phyloP scores from a whole-genome alignment of 2,329 filamentous ascomycete genomes.

The Colletotrichum horii region DNA sequence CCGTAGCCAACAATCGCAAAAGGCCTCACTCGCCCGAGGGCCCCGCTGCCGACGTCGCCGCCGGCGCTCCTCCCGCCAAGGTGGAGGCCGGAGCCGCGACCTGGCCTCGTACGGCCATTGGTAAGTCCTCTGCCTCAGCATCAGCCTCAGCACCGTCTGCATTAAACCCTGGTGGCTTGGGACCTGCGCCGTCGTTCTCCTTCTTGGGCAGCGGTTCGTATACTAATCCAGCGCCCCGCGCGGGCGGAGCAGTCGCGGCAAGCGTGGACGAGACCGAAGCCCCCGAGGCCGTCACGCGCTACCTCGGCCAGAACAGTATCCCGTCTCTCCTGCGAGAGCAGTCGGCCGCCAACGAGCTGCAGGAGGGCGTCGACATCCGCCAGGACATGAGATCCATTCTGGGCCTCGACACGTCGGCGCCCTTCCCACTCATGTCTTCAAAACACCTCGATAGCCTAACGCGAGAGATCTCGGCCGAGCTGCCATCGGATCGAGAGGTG shows the following conservation, averaged over 20 bases:
- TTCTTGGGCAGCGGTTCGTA: constrained; percentile 8
- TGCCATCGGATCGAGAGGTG: constrained; percentile 69
- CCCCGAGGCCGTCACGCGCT: constrained; percentile 57
- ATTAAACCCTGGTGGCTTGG: background rate
- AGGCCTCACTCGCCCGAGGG: constrained; percentile 49
- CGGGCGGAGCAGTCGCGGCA: constrained; percentile 34
- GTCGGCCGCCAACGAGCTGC: constrained; percentile 56
- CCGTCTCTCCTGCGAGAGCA: constrained; percentile 69
- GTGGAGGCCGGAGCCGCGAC: constrained; percentile 43
- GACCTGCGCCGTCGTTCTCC: constrained; percentile 1
- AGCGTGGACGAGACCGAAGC: constrained; percentile 58
- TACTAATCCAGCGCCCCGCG: constrained; percentile 10
- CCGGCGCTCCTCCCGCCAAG: constrained; percentile 24
- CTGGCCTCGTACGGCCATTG: constrained; percentile 46
- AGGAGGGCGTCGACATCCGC: constrained; percentile 61
- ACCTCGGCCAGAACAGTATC: constrained; percentile 72
- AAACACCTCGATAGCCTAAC: constrained; percentile 65
- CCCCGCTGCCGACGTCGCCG: constrained; percentile 38
- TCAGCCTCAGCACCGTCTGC: background rate
- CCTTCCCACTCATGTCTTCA: constrained; percentile 71
- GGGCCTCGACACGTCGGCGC: constrained; percentile 68
- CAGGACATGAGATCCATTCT: constrained; percentile 71
- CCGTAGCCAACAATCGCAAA: constrained; percentile 33
- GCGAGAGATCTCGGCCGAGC: constrained; percentile 63
- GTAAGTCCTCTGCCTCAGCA: constrained; percentile 27